Conservation (phyloP, 345 rosid genomes). For the Luvunga scandens region DNA sequence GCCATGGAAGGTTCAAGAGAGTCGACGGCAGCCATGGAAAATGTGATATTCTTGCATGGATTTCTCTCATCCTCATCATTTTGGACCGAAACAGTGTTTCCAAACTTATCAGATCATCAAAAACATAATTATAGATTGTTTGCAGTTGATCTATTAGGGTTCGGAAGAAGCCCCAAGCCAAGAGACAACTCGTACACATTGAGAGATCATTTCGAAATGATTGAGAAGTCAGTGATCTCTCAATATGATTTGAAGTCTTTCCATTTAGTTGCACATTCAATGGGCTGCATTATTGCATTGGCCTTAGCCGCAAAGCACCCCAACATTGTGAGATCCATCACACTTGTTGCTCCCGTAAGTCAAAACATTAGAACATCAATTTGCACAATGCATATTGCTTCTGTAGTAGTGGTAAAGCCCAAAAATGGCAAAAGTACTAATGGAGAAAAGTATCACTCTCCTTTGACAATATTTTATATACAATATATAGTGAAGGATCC, state of each 20-base stretch:
- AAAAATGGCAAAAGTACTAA: too few relatives aligned
- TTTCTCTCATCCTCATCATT: slow-evolving; percentile 56
- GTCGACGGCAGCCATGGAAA: slow-evolving; percentile 26
- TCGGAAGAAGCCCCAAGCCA: slow-evolving; percentile 82
- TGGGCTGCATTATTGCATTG: slow-evolving; percentile 74
- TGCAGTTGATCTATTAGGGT: slow-evolving; percentile 70
- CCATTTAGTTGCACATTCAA: slow-evolving; percentile 77
- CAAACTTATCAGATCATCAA: slow-evolving; percentile 32
- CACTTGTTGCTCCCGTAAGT: slow-evolving; percentile 69
- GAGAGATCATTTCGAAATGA: slow-evolving; percentile 58
- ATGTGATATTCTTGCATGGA: slow-evolving; percentile 73
- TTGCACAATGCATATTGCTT: too few relatives aligned
- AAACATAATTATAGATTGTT: slow-evolving; percentile 40
- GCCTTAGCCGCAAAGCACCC: slow-evolving; percentile 64
- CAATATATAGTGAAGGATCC: too few relatives aligned
- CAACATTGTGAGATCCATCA: slow-evolving; percentile 43
- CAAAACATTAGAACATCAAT: too few relatives aligned
- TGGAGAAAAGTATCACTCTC: too few relatives aligned
- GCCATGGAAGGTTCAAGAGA: slow-evolving; percentile 2
- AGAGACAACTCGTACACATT: slow-evolving; percentile 47
- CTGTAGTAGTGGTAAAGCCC: too few relatives aligned
- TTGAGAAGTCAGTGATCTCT: slow-evolving; percentile 53
- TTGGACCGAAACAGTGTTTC: slow-evolving; percentile 68
- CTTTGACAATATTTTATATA: too few relatives aligned
- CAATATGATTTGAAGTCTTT: slow-evolving; percentile 47